A percentile compares a stretch with the other conserved stretches of the same genome.
Evolutionary conservation across 2,329 filamentous ascomycete species (phyloP).

Genomic region (Xylariales sp.): DNA sequence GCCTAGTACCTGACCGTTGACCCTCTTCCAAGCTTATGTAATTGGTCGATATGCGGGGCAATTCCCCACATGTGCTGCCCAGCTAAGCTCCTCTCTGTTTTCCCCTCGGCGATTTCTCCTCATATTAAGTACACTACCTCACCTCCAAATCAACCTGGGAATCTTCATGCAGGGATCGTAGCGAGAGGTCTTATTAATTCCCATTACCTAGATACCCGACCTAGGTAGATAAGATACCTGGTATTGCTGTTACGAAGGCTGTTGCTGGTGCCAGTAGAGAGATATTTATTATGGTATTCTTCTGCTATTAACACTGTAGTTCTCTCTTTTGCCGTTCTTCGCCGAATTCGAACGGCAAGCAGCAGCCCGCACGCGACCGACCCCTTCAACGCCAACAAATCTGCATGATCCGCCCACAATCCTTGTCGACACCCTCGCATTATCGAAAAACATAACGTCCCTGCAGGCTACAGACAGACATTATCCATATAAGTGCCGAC

Average conservation of each 20-base stretch:
- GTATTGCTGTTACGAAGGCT: neutral
- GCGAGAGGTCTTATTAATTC: neutral
- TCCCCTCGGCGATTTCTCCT: constrained; percentile 21
- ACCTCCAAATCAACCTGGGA: constrained; percentile 12
- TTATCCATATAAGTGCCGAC: constrained; percentile 15
- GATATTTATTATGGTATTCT: neutral
- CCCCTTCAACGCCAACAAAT: constrained; percentile 27
- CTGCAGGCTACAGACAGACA: neutral
- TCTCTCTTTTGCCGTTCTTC: neutral
- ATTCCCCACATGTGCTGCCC: neutral
- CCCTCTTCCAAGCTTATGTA: constrained; percentile 9
- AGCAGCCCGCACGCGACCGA: constrained; percentile 26
- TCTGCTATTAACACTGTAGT: neutral
- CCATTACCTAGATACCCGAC: constrained; percentile 8
- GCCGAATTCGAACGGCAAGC: constrained; percentile 5
- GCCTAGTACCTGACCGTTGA: too few species aligned
- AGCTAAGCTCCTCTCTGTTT: neutral
- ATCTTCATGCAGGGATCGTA: constrained; percentile 23
- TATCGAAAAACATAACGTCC: neutral
- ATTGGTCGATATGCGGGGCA: constrained; percentile 23
- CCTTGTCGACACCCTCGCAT: constrained; percentile 24
- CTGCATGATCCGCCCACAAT: constrained; percentile 37
- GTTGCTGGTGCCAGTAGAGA: neutral
- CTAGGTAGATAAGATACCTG: neutral
- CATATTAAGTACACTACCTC: neutral